Evolutionary conservation across 495 filamentous ascomycete genomes (phyloP).

Genomic region (Xylaria intraflava): DNA sequence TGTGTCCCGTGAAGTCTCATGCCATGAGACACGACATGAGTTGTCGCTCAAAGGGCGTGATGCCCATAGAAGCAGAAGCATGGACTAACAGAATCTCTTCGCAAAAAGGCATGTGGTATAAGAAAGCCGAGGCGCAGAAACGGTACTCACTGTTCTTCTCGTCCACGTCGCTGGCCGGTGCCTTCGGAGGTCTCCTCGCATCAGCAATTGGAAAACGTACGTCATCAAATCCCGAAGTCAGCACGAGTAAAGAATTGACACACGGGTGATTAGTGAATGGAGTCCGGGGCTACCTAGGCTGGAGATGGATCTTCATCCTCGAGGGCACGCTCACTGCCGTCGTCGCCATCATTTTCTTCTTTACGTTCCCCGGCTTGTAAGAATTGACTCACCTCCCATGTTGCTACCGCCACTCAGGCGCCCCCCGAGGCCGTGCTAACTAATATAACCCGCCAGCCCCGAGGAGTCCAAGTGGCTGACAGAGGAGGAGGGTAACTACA

Average conservation of each 20-base stretch:
- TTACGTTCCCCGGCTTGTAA: constrained; percentile 71
- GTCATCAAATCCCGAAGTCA: background rate
- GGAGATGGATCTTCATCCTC: constrained; percentile 75
- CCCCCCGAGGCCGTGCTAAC: background rate
- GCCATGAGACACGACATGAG: background rate
- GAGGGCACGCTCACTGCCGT: constrained; percentile 72
- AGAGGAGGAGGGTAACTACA: constrained; percentile 67
- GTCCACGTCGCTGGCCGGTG: constrained; percentile 74
- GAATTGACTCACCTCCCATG: background rate
- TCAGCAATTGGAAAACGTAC: constrained; percentile 71
- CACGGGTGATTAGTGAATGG: constrained; percentile 42
- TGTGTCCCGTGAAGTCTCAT: background rate
- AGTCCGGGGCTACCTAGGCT: constrained; percentile 64
- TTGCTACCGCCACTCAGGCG: background rate
- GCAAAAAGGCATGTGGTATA: constrained; percentile 73
- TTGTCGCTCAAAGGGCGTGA: constrained; percentile 8
- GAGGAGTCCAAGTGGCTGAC: constrained; percentile 61
- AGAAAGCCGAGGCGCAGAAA: constrained; percentile 76
- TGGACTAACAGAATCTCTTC: constrained; percentile 6
- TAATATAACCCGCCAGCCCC: constrained; percentile 23
- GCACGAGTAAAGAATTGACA: background rate
- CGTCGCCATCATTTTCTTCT: constrained; percentile 68
- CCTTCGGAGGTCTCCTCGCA: constrained; percentile 79
- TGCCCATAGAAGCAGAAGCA: background rate
- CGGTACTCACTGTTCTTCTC: constrained; percentile 87